Percentiles rank a stretch among this genome's conserved stretches.
These are phyloP conservation scores for Colletotrichum sp. DNA, from an alignment of 2,329 filamentous ascomycete genomes.

Conservation along the genomic window DNA sequence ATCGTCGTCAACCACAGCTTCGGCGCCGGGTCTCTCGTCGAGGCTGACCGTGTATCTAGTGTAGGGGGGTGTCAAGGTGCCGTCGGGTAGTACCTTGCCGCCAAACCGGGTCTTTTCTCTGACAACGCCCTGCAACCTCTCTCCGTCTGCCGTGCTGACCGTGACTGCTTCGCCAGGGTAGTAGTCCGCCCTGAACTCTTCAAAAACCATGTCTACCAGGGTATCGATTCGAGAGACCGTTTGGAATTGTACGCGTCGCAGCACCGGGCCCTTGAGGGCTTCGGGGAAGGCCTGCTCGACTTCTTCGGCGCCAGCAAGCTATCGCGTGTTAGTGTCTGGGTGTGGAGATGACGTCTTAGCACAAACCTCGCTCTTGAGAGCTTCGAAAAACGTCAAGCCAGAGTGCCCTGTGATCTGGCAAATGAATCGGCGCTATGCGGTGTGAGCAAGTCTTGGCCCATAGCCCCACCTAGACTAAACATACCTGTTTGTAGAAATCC, in stretches of 20 bases:
- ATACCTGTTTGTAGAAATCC: conserved; percentile 92
- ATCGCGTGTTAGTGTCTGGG: conserved; percentile 9
- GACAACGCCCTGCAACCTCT: conserved; percentile 75
- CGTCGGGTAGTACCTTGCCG: conserved; percentile 67
- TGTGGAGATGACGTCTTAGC: neutral
- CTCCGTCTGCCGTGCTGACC: conserved; percentile 72
- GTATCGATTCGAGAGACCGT: conserved; percentile 89
- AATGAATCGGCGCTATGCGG: conserved; percentile 78
- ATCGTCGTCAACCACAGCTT: conserved; percentile 79
- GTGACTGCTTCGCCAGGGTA: conserved; percentile 88
- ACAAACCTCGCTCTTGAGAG: conserved; percentile 86
- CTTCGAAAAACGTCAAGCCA: conserved; percentile 89
- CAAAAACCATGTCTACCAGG: conserved; percentile 70
- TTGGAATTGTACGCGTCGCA: conserved; percentile 91
- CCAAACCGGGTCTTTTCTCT: conserved; percentile 85
- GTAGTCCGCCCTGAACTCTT: conserved; percentile 87
- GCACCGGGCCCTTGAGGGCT: conserved; percentile 85
- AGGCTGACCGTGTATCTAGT: conserved; percentile 84
- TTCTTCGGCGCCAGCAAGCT: conserved; percentile 82
- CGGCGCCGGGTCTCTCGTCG: conserved; percentile 69
- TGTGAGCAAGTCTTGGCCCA: conserved; percentile 17
- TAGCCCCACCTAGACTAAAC: conserved; percentile 28
- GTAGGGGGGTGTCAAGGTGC: conserved; percentile 71
- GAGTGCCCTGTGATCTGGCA: conserved; percentile 96
- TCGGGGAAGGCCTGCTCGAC: conserved; percentile 94